Evolutionary conservation across 257 asterid species (phyloP), one percentile per base, ranked within the genome.

Genomic region (Oldenlandia corymbosa): DNA sequence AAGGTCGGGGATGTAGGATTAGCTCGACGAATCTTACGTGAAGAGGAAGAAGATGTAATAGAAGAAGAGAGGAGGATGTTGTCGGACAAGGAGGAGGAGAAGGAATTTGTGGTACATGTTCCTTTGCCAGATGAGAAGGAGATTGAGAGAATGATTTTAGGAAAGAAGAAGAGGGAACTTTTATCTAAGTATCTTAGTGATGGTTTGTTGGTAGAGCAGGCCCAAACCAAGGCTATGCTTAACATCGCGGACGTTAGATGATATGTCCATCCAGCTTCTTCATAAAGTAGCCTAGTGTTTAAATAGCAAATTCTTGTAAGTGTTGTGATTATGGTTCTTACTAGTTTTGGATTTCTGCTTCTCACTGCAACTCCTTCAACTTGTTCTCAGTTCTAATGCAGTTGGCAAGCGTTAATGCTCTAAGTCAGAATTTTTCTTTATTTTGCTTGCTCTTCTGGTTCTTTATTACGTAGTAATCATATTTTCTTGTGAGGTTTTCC

Each of bases 91-190:
- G 89, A 88, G 61, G 82, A 72, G 77, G 91, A 85, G 71, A 80
- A 73, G 20, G 95, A 91, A 57, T 92, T 85, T 73, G 75, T 88
- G 68, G 98, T 83, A 0, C 98, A 92, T 47, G 98, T 92, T 14
- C 98, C 97, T 23, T 64, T 92, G 65, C 98, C 98, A 0, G 98
- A 92, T 71, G 95, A 86, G 70, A 90, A 92, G 74, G 91, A 82
- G 79, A 92, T 92, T 6, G 85, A 86, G 53, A 86, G 74, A 79
- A 92, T 83, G 94, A 94, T 92, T 48, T 73, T 92, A 61, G 91
- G 88, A 78, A 89, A 82, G 79, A 92, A 82, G 88, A 88, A 91
- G 76, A 84, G 72, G 78, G 98, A 92, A 62, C 91, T 92, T 79
- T 62, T 92, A 78, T 80, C 68, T 73, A 92, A 86, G 74, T 92